Conservation (phyloP, 768 basidiomycete species). For the Serendipita sp. region DNA sequence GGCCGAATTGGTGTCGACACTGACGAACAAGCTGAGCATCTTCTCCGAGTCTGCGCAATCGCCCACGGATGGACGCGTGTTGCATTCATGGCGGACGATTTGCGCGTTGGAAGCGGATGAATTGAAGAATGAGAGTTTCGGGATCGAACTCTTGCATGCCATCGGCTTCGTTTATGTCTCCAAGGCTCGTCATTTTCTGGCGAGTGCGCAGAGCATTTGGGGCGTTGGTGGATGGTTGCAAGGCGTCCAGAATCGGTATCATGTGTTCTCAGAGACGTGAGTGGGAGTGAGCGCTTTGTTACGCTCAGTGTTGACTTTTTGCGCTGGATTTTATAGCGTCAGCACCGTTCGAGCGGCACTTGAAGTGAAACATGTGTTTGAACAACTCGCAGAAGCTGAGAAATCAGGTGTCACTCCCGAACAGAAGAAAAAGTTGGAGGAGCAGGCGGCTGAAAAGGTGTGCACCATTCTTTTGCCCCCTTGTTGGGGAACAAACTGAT, state of each 20-base stretch:
- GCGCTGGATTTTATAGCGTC: constrained; percentile 33
- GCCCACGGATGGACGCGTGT: constrained; percentile 49
- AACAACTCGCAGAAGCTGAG: constrained; percentile 83
- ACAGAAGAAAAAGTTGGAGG: constrained; percentile 69
- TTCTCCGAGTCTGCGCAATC: constrained; percentile 61
- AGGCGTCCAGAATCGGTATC: constrained; percentile 82
- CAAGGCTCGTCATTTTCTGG: constrained; percentile 72
- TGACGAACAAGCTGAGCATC: constrained; percentile 70
- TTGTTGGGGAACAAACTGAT: not conserved
- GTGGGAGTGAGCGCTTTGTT: constrained; percentile 19
- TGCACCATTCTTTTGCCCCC: not conserved
- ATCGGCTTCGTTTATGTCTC: constrained; percentile 74
- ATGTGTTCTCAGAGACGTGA: constrained; percentile 85
- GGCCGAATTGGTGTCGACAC: constrained; percentile 55
- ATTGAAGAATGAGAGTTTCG: constrained; percentile 73
- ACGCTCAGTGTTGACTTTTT: not conserved
- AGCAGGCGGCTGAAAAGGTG: constrained; percentile 78
- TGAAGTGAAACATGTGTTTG: constrained; percentile 78
- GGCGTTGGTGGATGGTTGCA: constrained; percentile 90
- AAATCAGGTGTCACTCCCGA: constrained; percentile 66
- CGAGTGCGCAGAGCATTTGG: constrained; percentile 48
- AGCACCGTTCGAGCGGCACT: constrained; percentile 76
- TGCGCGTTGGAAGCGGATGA: constrained; percentile 77
- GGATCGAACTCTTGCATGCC: constrained; percentile 68
- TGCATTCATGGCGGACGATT: constrained; percentile 59